Evolutionary conservation across 805 yeast species (phyloP).

Genomic region (Saturnispora zaruensis): DNA sequence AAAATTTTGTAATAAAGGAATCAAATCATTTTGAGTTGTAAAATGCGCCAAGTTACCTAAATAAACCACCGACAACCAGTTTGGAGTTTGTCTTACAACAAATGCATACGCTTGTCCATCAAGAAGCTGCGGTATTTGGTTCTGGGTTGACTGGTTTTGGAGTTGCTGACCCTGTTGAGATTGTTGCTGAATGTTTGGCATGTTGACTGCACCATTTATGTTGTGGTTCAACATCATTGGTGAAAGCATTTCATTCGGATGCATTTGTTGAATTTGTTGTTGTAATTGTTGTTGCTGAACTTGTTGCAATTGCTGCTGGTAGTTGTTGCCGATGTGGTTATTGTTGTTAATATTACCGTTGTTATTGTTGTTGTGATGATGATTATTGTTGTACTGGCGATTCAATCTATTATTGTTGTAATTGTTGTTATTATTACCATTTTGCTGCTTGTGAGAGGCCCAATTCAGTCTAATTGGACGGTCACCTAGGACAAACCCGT

Average conservation of each 20-base stretch:
- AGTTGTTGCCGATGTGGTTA: constrained; percentile 13
- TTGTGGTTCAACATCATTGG: constrained; percentile 3
- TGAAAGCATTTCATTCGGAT: constrained; percentile 1
- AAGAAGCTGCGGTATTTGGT: constrained; percentile 9
- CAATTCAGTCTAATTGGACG: constrained; percentile 78
- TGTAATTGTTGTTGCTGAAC: constrained; percentile 1
- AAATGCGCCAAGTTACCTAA: constrained; percentile 77
- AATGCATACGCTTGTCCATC: constrained; percentile 44
- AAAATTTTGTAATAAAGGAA: constrained; percentile 67
- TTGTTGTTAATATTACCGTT: constrained; percentile 14
- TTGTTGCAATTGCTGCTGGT: constrained; percentile 16
- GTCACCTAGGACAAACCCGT: constrained; percentile 64
- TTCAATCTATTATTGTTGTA: constrained; percentile 11
- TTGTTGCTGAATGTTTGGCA: constrained; percentile 1
- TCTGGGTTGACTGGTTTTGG: neutral
- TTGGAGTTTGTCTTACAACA: constrained; percentile 69
- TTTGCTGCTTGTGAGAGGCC: constrained; percentile 64
- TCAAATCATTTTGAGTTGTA: constrained; percentile 62
- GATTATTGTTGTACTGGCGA: constrained; percentile 11
- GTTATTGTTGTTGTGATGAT: constrained; percentile 13
- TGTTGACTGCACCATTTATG: neutral
- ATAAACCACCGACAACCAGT: constrained; percentile 80
- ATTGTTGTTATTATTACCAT: constrained; percentile 3
- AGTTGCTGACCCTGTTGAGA: neutral
- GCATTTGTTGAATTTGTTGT: neutral